Evolutionary conservation across 805 yeast genomes (phyloP), one percentile per base, ranked within the genome.

Genomic region (Candida chauliodis): DNA sequence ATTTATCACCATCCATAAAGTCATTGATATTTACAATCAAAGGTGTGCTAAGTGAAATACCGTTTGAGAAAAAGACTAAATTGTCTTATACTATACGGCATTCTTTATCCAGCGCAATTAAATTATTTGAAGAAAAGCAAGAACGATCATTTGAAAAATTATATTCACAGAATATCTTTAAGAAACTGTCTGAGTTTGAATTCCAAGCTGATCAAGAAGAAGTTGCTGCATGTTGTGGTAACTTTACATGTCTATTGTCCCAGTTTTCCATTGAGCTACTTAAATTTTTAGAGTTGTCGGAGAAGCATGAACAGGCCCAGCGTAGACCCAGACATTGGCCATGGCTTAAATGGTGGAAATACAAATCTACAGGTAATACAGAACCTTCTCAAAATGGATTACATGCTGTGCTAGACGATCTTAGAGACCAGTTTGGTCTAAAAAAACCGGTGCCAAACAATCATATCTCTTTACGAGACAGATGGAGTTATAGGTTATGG

Each of bases 181-280:
- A 63, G 28, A 31, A 44, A 18, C 41, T 58, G 2, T 41, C 52
- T 42, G 51, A 60, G 34, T 49, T 69, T 50, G 28, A 61, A 51
- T 52, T 69, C 28, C 74, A 69, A 43, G 69, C 81, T 1, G 82
- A 79, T 43, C 84, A 81, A 48, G 95, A 85, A 58, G 89, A 84
- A 47, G 83, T 85, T 3, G 84, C 90, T 1, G 95, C 95, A 0
- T 76, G 85, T 32, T 84, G 93, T 62, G 91, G 90, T 1, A 84
- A 85, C 53, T 85, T 85, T 52, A 71, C 90, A 1, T 75, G 79
- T 24, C 67, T 84, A 17, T 54, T 87, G 26, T 73, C 77, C 2
- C 77, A 82, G 39, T 79, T 78, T 47, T 78, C 87, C 1, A 64
- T 65, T 24, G 89, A 83, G 44, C 57, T 85, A 35, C 52, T 58